Conservation (phyloP, 441 rosid genomes). For the Arabidopsis lyrata region DNA sequence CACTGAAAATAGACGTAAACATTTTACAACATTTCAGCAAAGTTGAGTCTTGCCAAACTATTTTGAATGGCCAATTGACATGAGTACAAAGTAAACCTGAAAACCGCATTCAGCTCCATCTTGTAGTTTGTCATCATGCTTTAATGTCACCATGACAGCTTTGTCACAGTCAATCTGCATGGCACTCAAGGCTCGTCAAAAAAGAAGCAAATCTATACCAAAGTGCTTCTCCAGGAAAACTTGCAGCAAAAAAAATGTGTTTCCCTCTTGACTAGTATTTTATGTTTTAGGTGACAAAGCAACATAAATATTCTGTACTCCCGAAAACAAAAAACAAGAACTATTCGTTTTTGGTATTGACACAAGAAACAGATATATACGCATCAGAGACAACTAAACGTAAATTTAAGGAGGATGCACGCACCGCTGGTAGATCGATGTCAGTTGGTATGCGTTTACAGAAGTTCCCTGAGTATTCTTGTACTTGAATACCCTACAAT, state of each 20-base stretch:
- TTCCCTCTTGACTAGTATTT: background rate
- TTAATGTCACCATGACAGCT: constrained; percentile 90
- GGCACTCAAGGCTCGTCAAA: constrained; percentile 30
- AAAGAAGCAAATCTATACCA: constrained; percentile 9
- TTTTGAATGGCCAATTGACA: constrained; percentile 20
- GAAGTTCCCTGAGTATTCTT: constrained; percentile 94
- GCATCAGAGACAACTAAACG: background rate
- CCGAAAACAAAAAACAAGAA: background rate
- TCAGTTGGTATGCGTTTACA: constrained; percentile 88
- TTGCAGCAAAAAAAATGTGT: background rate
- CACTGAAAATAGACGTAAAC: constrained; percentile 56
- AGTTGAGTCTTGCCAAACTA: background rate
- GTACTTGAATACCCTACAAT: constrained; percentile 96
- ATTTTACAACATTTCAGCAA: constrained; percentile 19
- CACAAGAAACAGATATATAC: constrained; percentile 5
- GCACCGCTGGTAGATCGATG: constrained; percentile 44
- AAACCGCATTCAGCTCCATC: constrained; percentile 84
- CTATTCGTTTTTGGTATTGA: constrained; percentile 5
- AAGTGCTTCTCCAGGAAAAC: background rate
- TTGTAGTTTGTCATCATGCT: constrained; percentile 96
- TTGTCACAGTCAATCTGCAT: constrained; percentile 99
- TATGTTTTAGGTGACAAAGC: background rate
- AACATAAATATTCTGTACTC: background rate
- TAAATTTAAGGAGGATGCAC: constrained; percentile 26
- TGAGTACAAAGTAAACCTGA: constrained; percentile 65